Evolutionary conservation across 2,329 filamentous ascomycete genomes (phyloP).

Genomic region (Metarhizium rileyi): DNA sequence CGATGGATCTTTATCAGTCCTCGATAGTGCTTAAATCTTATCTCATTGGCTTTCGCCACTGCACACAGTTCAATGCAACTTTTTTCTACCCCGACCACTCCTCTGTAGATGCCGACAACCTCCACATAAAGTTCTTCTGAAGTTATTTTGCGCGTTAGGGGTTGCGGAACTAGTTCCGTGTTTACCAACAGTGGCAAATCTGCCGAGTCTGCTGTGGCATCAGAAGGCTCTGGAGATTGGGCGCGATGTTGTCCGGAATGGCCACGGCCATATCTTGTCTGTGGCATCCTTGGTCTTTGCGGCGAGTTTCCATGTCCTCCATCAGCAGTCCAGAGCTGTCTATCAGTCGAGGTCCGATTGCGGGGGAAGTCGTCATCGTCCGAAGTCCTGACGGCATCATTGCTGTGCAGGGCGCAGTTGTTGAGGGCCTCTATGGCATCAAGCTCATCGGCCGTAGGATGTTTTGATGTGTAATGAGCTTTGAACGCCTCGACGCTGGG

Average conservation of each 20-base stretch:
- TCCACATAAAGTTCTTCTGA: slow-evolving; percentile 73
- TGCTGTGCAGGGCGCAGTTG: slow-evolving; percentile 11
- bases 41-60: slow-evolving; percentile 41
- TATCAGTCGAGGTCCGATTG: slow-evolving; percentile 12
- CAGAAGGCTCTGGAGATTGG: background rate
- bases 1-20: slow-evolving; percentile 73
- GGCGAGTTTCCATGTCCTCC: slow-evolving; percentile 7
- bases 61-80: slow-evolving; percentile 82
- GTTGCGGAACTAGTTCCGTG: slow-evolving; percentile 28
- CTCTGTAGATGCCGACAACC: slow-evolving; percentile 75
- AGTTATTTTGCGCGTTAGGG: slow-evolving; percentile 58
- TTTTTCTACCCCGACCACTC: slow-evolving; percentile 74
- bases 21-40: slow-evolving; percentile 69
- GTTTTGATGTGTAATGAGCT: slow-evolving; percentile 13
- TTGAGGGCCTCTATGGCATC: slow-evolving; percentile 18
- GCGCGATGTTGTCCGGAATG: background rate
- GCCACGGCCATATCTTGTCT: slow-evolving; percentile 1
- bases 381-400: background rate
- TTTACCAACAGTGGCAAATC: too few relatives aligned
- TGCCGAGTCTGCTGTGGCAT: background rate
- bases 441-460: slow-evolving; percentile 12
- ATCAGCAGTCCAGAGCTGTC: slow-evolving; percentile 20
- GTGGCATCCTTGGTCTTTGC: slow-evolving; percentile 5
- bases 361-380: slow-evolving; percentile 15
- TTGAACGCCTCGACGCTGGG: slow-evolving; percentile 17